Conservation (phyloP, 352 stramenopile species). For the Phytopythium boreale region DNA sequence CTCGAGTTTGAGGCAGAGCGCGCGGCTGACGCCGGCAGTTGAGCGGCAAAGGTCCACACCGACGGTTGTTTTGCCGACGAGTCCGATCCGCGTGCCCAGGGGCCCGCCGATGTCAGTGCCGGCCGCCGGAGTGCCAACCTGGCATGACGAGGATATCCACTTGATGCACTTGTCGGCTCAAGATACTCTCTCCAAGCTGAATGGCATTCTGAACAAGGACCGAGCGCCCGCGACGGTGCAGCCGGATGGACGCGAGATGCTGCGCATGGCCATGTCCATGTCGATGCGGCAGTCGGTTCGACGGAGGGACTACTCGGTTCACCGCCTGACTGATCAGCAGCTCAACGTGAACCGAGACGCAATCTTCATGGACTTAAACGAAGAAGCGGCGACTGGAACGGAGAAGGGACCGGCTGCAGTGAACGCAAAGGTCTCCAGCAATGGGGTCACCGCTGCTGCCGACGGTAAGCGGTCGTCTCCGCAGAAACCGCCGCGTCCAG, state of each 20-base stretch:
- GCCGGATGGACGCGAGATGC: constrained; percentile 23
- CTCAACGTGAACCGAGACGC: constrained; percentile 60
- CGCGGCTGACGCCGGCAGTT: constrained; percentile 1
- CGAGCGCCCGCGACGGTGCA: constrained; percentile 17
- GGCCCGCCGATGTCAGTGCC: constrained; percentile 26
- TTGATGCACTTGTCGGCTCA: constrained; percentile 59
- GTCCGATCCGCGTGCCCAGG: constrained; percentile 41
- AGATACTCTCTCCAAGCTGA: constrained; percentile 60
- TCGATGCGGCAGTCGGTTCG: constrained; percentile 56
- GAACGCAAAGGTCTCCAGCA: too few relatives aligned
- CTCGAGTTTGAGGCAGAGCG: constrained; percentile 10
- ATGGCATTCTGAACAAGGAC: constrained; percentile 54
- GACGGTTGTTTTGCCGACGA: constrained; percentile 27
- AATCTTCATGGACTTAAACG: constrained; percentile 53
- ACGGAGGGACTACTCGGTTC: constrained; percentile 58
- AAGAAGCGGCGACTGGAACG: neutral
- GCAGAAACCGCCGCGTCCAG: neutral
- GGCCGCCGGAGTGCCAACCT: constrained; percentile 11
- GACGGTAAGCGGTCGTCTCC: neutral
- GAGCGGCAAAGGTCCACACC: neutral
- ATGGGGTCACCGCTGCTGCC: neutral
- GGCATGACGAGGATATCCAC: constrained; percentile 50
- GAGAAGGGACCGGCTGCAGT: neutral
- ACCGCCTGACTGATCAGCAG: constrained; percentile 19
- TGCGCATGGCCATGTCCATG: constrained; percentile 50